Evolutionary conservation across 2,329 filamentous ascomycete genomes (phyloP).

Genomic region (Paraphoma sp.): DNA sequence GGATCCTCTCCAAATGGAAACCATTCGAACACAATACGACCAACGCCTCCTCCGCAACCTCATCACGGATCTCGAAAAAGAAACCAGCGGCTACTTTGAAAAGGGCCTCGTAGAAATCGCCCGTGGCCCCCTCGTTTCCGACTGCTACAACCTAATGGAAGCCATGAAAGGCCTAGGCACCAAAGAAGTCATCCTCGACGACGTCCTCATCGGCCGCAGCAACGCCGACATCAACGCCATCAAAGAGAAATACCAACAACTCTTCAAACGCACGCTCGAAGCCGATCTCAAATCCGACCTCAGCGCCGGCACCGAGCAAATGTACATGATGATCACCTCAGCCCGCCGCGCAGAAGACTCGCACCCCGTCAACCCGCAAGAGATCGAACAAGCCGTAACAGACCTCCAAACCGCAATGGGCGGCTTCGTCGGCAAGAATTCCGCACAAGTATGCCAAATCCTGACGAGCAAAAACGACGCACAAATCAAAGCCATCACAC

Average conservation of each 20-base stretch:
- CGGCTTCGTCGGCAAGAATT: conserved; percentile 72
- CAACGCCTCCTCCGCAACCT: conserved; percentile 69
- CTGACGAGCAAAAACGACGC: conserved; percentile 77
- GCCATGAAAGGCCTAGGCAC: conserved; percentile 83
- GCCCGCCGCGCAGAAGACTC: conserved; percentile 80
- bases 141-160: conserved; percentile 72
- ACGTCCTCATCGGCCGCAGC: conserved; percentile 79
- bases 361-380: conserved; percentile 72
- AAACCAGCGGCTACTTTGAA: conserved; percentile 76
- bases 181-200: conserved; percentile 85
- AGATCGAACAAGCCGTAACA: conserved; percentile 77
- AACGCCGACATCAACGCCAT: conserved; percentile 91
- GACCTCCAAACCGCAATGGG: conserved; percentile 75
- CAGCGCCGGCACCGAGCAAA: conserved; percentile 81
- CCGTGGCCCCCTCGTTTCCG: conserved; percentile 79
- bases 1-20: conserved; percentile 77
- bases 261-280: conserved; percentile 72
- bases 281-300: conserved; percentile 78
- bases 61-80: conserved; percentile 76
- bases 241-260: conserved; percentile 76
- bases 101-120: conserved; percentile 76
- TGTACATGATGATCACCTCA: conserved; percentile 83
- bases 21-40: conserved; percentile 67
- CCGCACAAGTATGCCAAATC: conserved; percentile 79
- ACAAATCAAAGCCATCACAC: conserved; percentile 81